Percentiles rank a stretch among this genome's conserved stretches.
These are phyloP conservation scores for Amanita subjunquillea DNA, from an alignment of 768 basidiomycete genomes.

Conservation along the genomic window DNA sequence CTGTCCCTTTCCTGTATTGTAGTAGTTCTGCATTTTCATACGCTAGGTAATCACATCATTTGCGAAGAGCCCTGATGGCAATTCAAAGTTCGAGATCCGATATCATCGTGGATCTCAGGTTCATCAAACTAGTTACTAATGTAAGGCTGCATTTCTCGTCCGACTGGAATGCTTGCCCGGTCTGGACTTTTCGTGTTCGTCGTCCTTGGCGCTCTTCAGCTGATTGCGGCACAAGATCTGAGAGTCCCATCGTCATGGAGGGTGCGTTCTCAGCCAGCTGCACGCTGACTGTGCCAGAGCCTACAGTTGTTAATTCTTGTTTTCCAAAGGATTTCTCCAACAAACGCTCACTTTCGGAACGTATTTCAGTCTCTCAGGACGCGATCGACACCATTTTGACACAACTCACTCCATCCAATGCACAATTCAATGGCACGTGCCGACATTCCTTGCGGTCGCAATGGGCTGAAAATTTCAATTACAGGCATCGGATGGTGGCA, in stretches of 20 bases:
- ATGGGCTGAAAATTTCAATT: constrained; percentile 4
- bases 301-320: background rate
- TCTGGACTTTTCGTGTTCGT: background rate
- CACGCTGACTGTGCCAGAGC: too few species aligned
- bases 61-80: too few species aligned
- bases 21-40: too few species aligned
- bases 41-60: too few species aligned
- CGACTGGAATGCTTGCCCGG: background rate
- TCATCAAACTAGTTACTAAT: too few species aligned
- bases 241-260: constrained; percentile 32
- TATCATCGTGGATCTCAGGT: too few species aligned
- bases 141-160: too few species aligned
- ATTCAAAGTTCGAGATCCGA: too few species aligned
- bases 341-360: constrained; percentile 24
- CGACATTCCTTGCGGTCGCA: background rate
- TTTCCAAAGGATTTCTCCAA: background rate
- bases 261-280: constrained; percentile 15
- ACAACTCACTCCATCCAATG: constrained; percentile 23
- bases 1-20: too few species aligned
- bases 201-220: background rate
- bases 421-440: constrained; percentile 30
- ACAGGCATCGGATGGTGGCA: constrained; percentile 45
- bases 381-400: constrained; percentile 31
- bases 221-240: constrained; percentile 24
- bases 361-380: constrained; percentile 30